A percentile compares a stretch with the other conserved stretches of the same genome.
phyloP scores from a whole-genome alignment of 139 green algal genomes.

The Limnomonas spitsbergensis region DNA sequence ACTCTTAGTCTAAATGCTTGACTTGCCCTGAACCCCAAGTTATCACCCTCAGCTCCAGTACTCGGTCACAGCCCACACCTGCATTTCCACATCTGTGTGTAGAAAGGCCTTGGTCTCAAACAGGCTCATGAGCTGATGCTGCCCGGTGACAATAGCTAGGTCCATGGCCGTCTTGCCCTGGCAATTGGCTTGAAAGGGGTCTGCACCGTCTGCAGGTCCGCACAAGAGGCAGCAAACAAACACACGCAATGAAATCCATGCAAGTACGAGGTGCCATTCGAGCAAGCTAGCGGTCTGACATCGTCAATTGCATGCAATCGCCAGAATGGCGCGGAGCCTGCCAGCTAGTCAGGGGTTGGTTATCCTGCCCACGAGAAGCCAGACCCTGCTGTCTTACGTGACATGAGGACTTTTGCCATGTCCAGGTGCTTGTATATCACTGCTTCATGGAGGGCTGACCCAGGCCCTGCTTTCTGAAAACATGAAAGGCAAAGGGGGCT shows the following conservation, averaged over 20 bases:
- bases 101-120: background rate
- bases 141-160: background rate
- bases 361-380: background rate
- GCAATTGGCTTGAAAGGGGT: background rate
- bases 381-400: background rate
- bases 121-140: background rate
- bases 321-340: too few species aligned
- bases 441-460: background rate
- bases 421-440: background rate
- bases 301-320: background rate
- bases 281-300: background rate
- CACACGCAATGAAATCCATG: too few species aligned
- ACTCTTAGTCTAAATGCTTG: too few species aligned
- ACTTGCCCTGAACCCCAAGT: too few species aligned
- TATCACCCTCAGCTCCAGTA: too few species aligned
- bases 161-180: background rate
- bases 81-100: background rate
- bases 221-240: background rate
- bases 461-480: constrained; percentile 2
- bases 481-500: background rate
- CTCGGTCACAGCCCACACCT: too few species aligned
- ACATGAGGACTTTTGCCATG: background rate
- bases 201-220: background rate
- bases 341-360: too few species aligned
- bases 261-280: too few species aligned